Percentiles rank a stretch among this genome's conserved stretches.
phyloP scores from a whole-genome alignment of 352 stramenopile species.

The Pythium brachiatum region DNA sequence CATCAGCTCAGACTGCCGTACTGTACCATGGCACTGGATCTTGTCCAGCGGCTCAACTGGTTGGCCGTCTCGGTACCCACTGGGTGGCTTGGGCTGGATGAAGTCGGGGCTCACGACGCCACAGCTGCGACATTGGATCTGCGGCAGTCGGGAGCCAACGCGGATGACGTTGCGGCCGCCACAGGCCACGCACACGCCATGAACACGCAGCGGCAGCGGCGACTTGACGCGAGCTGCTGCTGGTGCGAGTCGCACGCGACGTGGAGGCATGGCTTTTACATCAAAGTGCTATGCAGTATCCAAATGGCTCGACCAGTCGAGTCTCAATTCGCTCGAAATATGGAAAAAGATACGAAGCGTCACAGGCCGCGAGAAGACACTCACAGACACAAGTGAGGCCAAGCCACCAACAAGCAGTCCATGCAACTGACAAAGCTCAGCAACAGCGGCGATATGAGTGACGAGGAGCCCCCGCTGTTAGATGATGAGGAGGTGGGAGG shows the following conservation, averaged over 20 bases:
- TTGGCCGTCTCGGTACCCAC: conserved; percentile 15
- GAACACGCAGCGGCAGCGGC: conserved; percentile 16
- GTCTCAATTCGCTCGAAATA: neutral
- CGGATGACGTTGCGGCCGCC: conserved; percentile 38
- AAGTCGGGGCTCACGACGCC: conserved; percentile 49
- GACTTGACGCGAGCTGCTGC: neutral
- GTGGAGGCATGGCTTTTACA: neutral
- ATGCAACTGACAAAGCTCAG: neutral
- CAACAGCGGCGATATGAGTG: conserved; percentile 12
- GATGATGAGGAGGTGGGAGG: conserved; percentile 9
- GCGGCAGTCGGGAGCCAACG: neutral
- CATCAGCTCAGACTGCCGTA: neutral
- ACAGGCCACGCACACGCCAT: conserved; percentile 55
- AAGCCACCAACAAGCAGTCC: neutral
- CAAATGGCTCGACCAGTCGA: neutral
- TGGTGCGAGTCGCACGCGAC: conserved; percentile 7
- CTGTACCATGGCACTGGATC: conserved; percentile 23
- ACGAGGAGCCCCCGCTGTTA: conserved; percentile 54
- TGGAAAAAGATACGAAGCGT: conserved; percentile 9
- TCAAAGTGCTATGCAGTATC: too few relatives aligned
- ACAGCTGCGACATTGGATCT: conserved; percentile 52
- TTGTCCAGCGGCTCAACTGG: conserved; percentile 32
- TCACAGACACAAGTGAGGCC: neutral
- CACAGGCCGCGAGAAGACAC: neutral
- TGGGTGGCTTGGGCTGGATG: conserved; percentile 27